phyloP scores from a whole-genome alignment of 2,329 filamentous ascomycete genomes.

The Xylogone sp. region DNA sequence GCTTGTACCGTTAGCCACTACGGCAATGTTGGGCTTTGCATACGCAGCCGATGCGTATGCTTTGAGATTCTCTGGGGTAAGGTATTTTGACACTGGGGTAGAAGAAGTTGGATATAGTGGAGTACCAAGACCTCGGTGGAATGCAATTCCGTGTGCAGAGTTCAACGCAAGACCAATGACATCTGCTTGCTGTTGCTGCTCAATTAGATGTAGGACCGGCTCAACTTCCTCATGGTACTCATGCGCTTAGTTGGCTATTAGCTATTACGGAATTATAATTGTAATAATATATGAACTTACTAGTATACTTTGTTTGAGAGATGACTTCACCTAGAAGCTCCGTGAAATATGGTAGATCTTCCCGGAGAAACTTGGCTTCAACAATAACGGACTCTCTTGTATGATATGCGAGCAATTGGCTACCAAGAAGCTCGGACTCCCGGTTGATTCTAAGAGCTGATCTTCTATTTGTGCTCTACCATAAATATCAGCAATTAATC shows the following conservation, averaged over 20 bases:
- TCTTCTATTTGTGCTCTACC: constrained; percentile 77
- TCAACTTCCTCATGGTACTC: constrained; percentile 88
- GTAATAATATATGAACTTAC: constrained; percentile 42
- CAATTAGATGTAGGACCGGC: constrained; percentile 70
- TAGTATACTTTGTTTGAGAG: constrained; percentile 79
- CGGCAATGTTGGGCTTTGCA: constrained; percentile 83
- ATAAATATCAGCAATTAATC: constrained; percentile 9
- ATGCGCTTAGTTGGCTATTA: constrained; percentile 55
- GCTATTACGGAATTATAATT: constrained; percentile 9
- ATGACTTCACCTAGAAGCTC: constrained; percentile 93
- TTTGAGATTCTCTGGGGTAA: constrained; percentile 71
- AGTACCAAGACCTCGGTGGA: constrained; percentile 87
- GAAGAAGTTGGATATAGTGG: constrained; percentile 70
- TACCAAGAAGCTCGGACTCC: constrained; percentile 92
- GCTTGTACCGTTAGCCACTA: constrained; percentile 85
- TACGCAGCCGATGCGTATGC: constrained; percentile 77
- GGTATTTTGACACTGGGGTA: constrained; percentile 72
- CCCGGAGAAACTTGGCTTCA: constrained; percentile 89
- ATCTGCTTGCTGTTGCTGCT: constrained; percentile 66
- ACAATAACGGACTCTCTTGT: constrained; percentile 90
- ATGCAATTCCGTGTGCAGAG: constrained; percentile 80
- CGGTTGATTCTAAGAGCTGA: constrained; percentile 89
- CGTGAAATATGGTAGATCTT: constrained; percentile 95
- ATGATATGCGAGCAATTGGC: constrained; percentile 82
- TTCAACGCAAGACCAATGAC: constrained; percentile 71